phyloP scores from a whole-genome alignment of 192 early-diverging fungal species.

The Rhizoclosmatium sp. region DNA sequence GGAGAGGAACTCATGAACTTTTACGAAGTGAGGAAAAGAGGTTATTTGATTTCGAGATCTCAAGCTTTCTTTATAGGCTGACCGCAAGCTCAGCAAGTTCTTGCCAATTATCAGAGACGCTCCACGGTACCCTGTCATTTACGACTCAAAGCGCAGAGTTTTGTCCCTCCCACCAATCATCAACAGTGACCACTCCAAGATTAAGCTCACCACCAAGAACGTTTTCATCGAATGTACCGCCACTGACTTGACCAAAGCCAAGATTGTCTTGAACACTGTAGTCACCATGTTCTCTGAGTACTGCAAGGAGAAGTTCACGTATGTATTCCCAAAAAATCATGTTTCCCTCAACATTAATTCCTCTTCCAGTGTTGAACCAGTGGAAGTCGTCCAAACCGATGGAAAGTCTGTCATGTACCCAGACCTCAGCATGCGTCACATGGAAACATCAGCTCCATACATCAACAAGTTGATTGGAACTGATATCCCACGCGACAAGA shows the following conservation, averaged over 20 bases:
- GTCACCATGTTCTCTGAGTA: slow-evolving; percentile 96
- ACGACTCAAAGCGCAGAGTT: slow-evolving; percentile 82
- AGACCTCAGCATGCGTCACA: slow-evolving; percentile 68
- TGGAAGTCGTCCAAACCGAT: slow-evolving; percentile 89
- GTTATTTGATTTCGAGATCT: not conserved
- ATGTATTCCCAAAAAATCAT: slow-evolving; percentile 42
- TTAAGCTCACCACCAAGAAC: slow-evolving; percentile 91
- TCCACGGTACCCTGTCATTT: slow-evolving; percentile 91
- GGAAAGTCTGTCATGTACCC: slow-evolving; percentile 75
- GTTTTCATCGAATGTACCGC: slow-evolving; percentile 98
- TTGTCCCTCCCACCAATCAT: slow-evolving; percentile 98
- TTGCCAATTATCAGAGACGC: slow-evolving; percentile 91
- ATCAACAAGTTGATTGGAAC: slow-evolving; percentile 91
- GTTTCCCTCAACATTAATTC: slow-evolving; percentile 8
- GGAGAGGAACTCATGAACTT: slow-evolving; percentile 88
- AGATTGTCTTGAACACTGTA: slow-evolving; percentile 92
- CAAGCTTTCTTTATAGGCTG: slow-evolving; percentile 52
- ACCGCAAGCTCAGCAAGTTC: slow-evolving; percentile 88
- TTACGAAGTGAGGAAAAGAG: slow-evolving; percentile 67
- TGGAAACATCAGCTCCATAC: slow-evolving; percentile 82
- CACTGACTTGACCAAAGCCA: slow-evolving; percentile 94
- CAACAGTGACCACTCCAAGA: slow-evolving; percentile 98
- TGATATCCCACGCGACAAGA: slow-evolving; percentile 66
- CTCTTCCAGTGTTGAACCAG: slow-evolving; percentile 80
- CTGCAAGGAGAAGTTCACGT: slow-evolving; percentile 90